These are phyloP conservation scores for Hypoxylon fragiforme DNA, from an alignment of 495 filamentous ascomycete species.

Conservation along the genomic window DNA sequence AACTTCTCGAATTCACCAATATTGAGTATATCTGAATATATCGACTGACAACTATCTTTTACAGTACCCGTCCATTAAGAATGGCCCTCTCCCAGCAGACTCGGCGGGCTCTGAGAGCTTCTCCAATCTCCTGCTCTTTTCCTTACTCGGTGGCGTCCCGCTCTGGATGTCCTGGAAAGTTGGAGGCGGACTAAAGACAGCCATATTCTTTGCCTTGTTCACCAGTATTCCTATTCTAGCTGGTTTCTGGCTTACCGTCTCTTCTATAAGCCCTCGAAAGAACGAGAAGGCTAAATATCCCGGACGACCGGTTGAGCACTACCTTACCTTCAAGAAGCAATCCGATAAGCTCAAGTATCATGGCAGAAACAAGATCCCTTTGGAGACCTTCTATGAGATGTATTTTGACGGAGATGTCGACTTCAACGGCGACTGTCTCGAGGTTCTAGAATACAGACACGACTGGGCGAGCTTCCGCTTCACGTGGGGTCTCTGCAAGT, in stretches of 20 bases:
- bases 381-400: conserved; percentile 88
- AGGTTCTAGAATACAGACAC: conserved; percentile 80
- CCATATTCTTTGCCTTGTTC: conserved; percentile 69
- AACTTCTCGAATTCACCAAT: conserved; percentile 1
- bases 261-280: conserved; percentile 68
- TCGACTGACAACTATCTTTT: conserved; percentile 12
- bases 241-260: conserved; percentile 70
- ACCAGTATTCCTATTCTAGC: conserved; percentile 68
- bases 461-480: conserved; percentile 87
- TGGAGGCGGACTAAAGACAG: conserved; percentile 71
- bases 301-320: conserved; percentile 80
- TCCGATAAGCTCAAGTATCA: conserved; percentile 71
- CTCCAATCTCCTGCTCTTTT: conserved; percentile 65
- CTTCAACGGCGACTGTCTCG: conserved; percentile 81
- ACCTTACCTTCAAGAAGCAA: conserved; percentile 80
- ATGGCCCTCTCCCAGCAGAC: conserved; percentile 80
- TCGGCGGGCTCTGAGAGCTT: conserved; percentile 69
- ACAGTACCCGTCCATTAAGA: conserved; percentile 76
- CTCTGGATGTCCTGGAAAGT: conserved; percentile 67
- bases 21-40: background rate
- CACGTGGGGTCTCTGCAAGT: conserved; percentile 69
- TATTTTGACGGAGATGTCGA: conserved; percentile 85
- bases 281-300: conserved; percentile 78
- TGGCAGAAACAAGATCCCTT: conserved; percentile 78
- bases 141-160: conserved; percentile 63